phyloP scores from a whole-genome alignment of 345 rosid genomes.

The Erodium maritimum region DNA sequence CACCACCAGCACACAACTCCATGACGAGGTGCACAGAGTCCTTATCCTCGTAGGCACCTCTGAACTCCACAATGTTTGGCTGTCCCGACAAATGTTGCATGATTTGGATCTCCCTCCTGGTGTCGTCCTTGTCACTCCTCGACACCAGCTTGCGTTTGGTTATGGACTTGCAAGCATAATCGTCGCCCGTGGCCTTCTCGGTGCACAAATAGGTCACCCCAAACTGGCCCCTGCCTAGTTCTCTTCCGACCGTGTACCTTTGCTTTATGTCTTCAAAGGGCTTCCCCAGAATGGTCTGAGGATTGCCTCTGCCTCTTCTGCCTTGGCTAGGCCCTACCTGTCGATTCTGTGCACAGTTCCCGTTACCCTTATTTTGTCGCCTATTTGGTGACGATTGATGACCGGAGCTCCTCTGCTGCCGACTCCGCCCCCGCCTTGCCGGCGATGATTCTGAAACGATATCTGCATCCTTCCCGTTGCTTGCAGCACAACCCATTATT shows the following conservation, averaged over 20 bases:
- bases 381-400: constrained; percentile 14
- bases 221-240: constrained; percentile 78
- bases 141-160: constrained; percentile 55
- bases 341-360: not conserved
- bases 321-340: constrained; percentile 4
- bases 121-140: constrained; percentile 54
- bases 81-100: constrained; percentile 84
- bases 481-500: not conserved
- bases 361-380: no score
- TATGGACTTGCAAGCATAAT: constrained; percentile 77
- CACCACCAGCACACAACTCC: constrained; percentile 91
- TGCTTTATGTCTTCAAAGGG: constrained; percentile 58
- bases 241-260: constrained; percentile 43
- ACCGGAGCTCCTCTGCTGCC: not conserved
- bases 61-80: constrained; percentile 70
- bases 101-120: constrained; percentile 62
- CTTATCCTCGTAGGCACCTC: constrained; percentile 68
- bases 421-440: not conserved
- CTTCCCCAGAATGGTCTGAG: constrained; percentile 48
- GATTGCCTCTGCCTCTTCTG: constrained; percentile 11
- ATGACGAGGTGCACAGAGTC: constrained; percentile 72
- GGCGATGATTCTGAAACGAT: not conserved
- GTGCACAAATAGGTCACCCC: constrained; percentile 67
- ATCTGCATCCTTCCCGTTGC: not conserved
- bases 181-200: constrained; percentile 55